Base-by-base conservation (phyloP, 1,139 yeast species). In the Saccharomyces hybrid region DNA sequence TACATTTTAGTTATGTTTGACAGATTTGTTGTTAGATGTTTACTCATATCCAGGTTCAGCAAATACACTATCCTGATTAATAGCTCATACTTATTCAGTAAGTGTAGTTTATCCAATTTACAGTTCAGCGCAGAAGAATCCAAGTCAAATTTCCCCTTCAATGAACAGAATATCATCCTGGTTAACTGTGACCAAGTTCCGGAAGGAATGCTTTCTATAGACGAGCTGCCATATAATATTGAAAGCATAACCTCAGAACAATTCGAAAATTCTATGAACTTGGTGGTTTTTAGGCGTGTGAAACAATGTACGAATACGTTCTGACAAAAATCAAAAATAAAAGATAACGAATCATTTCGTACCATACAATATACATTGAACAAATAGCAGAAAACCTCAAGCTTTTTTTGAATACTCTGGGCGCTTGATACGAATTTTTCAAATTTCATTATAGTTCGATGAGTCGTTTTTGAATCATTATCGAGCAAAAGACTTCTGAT, bases 11-110 rank as follows among this genome's bases (percentile, higher is more conserved):
- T 51, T 32, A 72, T 66, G 51, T 63, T 66, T 3, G 54, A 56
- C 19, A 71, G 55, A 52, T 69, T 70, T 6, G 51, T 27, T 8
- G 64, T 64, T 11, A 68, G 62, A 47, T 63, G 67, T 6, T 67
- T 58, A 29, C 62, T 64, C 59, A 68, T 63, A 54, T 73, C 76
- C 16, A 64, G 51, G 23, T 69, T 62, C 13, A 73, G 57, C 32
- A 65, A 67, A 56, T 70, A 73, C 13, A 63, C 63, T 3, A 70
- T 56, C 55, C 65, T 70, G 2, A 73, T 61, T 47, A 73, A 58
- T 0, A 63, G 52, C 47, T 69, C 72, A 29, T 67, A 64, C 19
- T 57, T 57, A 9, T 66, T 60, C 3, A 63, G 53, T 23, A 61
- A 60, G 32, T 68, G 68, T 38, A 57, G 47, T 29, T 60, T 55